A percentile compares a stretch with the other conserved stretches of the same genome.
Conservation (phyloP, 73 alveolate genomes). For the Symbiodinium pilosum region DNA sequence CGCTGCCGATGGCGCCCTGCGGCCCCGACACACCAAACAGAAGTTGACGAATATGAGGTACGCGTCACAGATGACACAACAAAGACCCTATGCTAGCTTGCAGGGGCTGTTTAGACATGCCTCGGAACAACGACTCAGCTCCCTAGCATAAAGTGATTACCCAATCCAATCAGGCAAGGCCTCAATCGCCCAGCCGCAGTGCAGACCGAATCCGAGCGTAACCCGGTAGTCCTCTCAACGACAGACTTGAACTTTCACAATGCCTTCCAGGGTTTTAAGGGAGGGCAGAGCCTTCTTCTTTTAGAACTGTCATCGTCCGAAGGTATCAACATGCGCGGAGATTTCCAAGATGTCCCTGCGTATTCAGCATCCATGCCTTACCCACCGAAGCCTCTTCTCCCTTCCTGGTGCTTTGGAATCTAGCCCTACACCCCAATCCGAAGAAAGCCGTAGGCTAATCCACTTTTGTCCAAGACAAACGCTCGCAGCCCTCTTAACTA, state of each 20-base stretch:
- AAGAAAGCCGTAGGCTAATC: background rate
- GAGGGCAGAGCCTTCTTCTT: too few relatives aligned
- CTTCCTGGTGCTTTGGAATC: too few relatives aligned
- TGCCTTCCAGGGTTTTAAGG: too few relatives aligned
- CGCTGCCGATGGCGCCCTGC: slow-evolving; percentile 95
- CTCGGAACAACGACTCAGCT: background rate
- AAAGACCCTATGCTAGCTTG: background rate
- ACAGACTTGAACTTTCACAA: too few relatives aligned
- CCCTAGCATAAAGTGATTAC: too few relatives aligned
- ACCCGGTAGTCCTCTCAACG: slow-evolving; percentile 59
- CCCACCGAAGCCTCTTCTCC: too few relatives aligned
- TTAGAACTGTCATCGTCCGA: too few relatives aligned
- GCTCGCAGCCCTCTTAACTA: background rate
- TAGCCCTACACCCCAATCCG: too few relatives aligned
- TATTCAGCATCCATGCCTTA: too few relatives aligned
- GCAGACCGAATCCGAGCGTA: slow-evolving; percentile 70
- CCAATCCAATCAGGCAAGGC: background rate
- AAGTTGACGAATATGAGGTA: background rate
- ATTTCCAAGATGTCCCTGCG: too few relatives aligned
- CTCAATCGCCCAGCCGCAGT: slow-evolving; percentile 94
- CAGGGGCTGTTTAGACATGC: background rate
- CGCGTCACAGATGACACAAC: background rate
- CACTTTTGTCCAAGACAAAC: background rate
- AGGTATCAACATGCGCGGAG: too few relatives aligned
- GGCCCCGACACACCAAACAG: too few relatives aligned